Conservation (phyloP, 768 basidiomycete species). For the Xerocomus brunneocitrinus region DNA sequence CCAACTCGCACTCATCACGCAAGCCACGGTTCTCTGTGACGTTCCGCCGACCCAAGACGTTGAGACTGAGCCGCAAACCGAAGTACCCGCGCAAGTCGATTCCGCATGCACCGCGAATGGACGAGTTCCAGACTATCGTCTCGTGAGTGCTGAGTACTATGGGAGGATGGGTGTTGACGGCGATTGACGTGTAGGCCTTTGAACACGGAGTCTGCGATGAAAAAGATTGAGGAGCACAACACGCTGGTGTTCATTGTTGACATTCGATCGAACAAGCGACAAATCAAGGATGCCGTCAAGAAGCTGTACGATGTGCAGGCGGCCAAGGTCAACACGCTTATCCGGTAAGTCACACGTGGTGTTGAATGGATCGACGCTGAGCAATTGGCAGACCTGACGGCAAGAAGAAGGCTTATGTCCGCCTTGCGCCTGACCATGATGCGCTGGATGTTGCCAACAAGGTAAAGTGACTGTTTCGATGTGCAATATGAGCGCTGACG, state of each 20-base stretch:
- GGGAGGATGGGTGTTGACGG: background rate
- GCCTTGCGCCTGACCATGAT: slow-evolving; percentile 92
- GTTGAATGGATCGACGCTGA: slow-evolving; percentile 1
- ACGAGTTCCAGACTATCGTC: slow-evolving; percentile 92
- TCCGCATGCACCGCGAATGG: slow-evolving; percentile 90
- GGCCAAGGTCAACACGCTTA: slow-evolving; percentile 96
- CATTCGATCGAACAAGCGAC: slow-evolving; percentile 92
- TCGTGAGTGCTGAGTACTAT: slow-evolving; percentile 49
- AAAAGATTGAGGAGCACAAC: slow-evolving; percentile 99
- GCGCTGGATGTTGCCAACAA: slow-evolving; percentile 97
- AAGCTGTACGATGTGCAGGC: slow-evolving; percentile 98
- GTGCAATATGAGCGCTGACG: background rate
- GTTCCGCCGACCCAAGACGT: slow-evolving; percentile 96
- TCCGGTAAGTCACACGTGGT: slow-evolving; percentile 58
- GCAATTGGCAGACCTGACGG: slow-evolving; percentile 73
- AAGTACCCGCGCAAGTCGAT: slow-evolving; percentile 96
- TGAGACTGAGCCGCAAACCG: slow-evolving; percentile 76
- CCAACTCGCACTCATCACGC: too few species aligned
- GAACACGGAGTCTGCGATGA: slow-evolving; percentile 98
- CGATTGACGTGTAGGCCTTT: slow-evolving; percentile 48
- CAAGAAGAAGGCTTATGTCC: slow-evolving; percentile 99
- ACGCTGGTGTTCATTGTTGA: slow-evolving; percentile 98
- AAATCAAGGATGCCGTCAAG: slow-evolving; percentile 99
- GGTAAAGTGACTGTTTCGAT: slow-evolving; percentile 40
- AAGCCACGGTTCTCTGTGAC: slow-evolving; percentile 83